phyloP scores from a whole-genome alignment of 768 basidiomycete genomes.

The Austroboletus festivus region DNA sequence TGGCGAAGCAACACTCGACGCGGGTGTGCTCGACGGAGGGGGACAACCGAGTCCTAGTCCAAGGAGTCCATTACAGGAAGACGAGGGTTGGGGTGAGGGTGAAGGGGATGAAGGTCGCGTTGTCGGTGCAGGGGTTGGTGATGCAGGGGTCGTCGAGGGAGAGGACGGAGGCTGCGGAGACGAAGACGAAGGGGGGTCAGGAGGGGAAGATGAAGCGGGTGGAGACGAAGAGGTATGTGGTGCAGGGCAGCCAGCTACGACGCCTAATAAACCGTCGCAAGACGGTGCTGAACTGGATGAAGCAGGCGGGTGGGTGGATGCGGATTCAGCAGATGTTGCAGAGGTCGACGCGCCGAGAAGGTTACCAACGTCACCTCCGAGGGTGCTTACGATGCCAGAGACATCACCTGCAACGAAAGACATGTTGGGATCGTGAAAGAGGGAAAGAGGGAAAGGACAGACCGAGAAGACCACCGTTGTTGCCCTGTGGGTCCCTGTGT shows the following conservation, averaged over 20 bases:
- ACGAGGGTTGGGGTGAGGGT: neutral
- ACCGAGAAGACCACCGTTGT: conserved; percentile 18
- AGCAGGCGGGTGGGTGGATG: conserved; percentile 4
- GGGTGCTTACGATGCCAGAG: neutral
- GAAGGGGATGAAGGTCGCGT: neutral
- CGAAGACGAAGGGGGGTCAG: neutral
- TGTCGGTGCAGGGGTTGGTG: neutral
- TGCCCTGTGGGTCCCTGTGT: conserved; percentile 21
- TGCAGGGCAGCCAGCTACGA: conserved; percentile 16
- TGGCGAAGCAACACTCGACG: neutral
- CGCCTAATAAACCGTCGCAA: conserved; percentile 20
- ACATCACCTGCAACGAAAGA: conserved; percentile 4
- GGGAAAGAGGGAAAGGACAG: conserved; percentile 1
- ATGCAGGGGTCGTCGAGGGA: neutral
- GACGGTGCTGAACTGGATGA: conserved; percentile 6
- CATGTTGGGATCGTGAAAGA: neutral
- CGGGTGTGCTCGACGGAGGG: neutral
- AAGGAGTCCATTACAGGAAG: neutral
- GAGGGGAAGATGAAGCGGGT: too few species aligned
- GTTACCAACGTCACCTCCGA: neutral
- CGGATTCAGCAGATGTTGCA: neutral
- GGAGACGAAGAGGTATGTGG: neutral
- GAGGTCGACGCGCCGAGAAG: neutral
- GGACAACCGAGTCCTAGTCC: conserved; percentile 3
- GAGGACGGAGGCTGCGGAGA: neutral